These are phyloP conservation scores for Lasiosphaeria ovina DNA, from an alignment of 495 filamentous ascomycete genomes.

Conservation along the genomic window DNA sequence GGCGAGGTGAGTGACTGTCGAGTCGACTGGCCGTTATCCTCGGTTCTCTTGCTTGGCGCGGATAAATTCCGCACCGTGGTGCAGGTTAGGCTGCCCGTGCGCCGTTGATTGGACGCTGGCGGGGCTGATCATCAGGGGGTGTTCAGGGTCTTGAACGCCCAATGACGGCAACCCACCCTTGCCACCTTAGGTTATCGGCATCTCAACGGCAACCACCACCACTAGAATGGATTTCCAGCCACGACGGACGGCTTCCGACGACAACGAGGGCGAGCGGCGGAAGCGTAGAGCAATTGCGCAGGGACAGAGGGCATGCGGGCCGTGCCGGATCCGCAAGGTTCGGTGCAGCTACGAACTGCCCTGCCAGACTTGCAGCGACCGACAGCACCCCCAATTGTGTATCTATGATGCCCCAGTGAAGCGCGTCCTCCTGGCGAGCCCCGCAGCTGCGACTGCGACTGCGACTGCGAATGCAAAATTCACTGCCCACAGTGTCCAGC, in stretches of 20 bases:
- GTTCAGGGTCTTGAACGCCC: not conserved
- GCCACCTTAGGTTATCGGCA: not conserved
- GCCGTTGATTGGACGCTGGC: not conserved
- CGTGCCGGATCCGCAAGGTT: constrained; percentile 8
- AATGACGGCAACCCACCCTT: not conserved
- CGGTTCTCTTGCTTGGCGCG: too few species aligned
- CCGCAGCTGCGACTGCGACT: not conserved
- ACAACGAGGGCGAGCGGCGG: not conserved
- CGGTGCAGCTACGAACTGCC: constrained; percentile 11
- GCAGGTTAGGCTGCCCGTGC: not conserved
- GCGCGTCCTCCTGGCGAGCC: not conserved
- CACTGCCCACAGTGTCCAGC: not conserved
- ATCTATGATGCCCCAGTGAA: constrained; percentile 10
- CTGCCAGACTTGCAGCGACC: constrained; percentile 12
- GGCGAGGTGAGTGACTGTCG: too few species aligned
- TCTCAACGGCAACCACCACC: not conserved
- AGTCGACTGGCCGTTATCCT: too few species aligned
- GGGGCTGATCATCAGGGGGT: not conserved
- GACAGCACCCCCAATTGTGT: constrained; percentile 8
- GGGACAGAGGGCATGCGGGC: constrained; percentile 6
- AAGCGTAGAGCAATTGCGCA: constrained; percentile 9
- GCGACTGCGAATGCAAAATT: too few species aligned
- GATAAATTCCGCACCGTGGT: not conserved
- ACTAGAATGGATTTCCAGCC: constrained; percentile 1
- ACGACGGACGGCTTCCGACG: not conserved